Evolutionary conservation across 164 flowering plant species (phyloP).

Genomic region (Macadamia integrifolia): DNA sequence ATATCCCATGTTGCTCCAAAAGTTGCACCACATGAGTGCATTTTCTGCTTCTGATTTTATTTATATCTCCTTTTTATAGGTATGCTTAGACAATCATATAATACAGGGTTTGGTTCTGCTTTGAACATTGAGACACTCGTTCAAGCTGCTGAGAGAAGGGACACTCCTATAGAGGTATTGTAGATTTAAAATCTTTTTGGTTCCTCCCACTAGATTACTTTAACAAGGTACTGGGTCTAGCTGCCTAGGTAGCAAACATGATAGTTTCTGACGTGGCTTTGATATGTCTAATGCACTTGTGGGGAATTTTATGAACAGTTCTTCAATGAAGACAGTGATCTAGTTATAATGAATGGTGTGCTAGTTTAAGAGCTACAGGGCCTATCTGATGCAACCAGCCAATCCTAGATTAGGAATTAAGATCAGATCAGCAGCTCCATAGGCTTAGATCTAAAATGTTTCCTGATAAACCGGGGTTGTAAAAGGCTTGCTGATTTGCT

Average conservation of each 20-base stretch:
- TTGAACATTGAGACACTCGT: conserved; percentile 91
- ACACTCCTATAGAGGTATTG: conserved; percentile 77
- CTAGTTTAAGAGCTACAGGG: too few relatives aligned
- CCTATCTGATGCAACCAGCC: too few relatives aligned
- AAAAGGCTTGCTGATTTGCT: too few relatives aligned
- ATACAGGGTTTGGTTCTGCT: conserved; percentile 92
- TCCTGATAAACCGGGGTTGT: too few relatives aligned
- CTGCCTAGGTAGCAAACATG: background rate
- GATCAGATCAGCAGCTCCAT: too few relatives aligned
- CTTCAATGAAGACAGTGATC: background rate
- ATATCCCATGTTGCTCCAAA: background rate
- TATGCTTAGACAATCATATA: conserved; percentile 25
- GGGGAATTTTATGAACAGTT: background rate
- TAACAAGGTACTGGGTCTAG: background rate
- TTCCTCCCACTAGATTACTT: background rate
- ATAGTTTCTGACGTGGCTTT: background rate
- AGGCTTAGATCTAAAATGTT: too few relatives aligned
- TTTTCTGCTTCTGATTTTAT: conserved; percentile 4
- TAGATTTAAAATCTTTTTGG: background rate
- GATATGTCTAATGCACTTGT: background rate
- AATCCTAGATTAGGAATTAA: too few relatives aligned
- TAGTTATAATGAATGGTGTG: too few relatives aligned
- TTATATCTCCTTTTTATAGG: conserved; percentile 16
- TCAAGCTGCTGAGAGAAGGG: conserved; percentile 96
- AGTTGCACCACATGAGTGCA: too few relatives aligned